Conservation (phyloP, 305 asterid species). For the Fraxinus paxiana region DNA sequence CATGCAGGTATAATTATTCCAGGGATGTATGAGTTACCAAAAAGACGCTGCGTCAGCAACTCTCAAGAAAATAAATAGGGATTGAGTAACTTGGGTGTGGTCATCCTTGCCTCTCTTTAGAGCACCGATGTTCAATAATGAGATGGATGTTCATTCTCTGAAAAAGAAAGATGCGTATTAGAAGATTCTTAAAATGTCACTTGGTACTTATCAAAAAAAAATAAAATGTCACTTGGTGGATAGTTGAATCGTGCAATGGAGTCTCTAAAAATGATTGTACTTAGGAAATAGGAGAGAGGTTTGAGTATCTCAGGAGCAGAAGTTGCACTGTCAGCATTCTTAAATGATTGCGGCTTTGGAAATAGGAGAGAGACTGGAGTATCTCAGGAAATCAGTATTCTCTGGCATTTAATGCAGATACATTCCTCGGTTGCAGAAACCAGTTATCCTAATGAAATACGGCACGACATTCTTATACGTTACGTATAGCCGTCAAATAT, state of each 20-base stretch:
- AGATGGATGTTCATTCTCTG: not conserved
- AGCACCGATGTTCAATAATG: not conserved
- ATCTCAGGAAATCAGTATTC: not conserved
- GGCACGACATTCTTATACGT: not conserved
- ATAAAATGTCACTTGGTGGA: not conserved
- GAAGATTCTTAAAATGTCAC: not conserved
- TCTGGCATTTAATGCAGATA: not conserved
- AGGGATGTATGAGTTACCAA: slow-evolving; percentile 17
- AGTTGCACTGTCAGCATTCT: not conserved
- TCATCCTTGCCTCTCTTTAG: not conserved
- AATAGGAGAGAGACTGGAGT: not conserved
- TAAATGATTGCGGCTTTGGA: not conserved
- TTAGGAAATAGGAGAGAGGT: not conserved
- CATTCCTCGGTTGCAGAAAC: not conserved
- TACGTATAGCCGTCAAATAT: not conserved
- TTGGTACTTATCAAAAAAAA: no score
- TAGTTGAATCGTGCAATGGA: not conserved
- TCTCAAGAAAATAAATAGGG: not conserved
- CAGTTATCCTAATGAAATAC: not conserved
- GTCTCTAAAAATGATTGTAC: not conserved
- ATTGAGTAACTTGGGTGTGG: not conserved
- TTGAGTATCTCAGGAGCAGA: not conserved
- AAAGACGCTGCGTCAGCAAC: not conserved
- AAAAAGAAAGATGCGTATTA: not conserved
- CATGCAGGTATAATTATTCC: slow-evolving; percentile 5